Evolutionary conservation across 768 basidiomycete genomes (phyloP).

Genomic region (Rhizopogon vulgaris): DNA sequence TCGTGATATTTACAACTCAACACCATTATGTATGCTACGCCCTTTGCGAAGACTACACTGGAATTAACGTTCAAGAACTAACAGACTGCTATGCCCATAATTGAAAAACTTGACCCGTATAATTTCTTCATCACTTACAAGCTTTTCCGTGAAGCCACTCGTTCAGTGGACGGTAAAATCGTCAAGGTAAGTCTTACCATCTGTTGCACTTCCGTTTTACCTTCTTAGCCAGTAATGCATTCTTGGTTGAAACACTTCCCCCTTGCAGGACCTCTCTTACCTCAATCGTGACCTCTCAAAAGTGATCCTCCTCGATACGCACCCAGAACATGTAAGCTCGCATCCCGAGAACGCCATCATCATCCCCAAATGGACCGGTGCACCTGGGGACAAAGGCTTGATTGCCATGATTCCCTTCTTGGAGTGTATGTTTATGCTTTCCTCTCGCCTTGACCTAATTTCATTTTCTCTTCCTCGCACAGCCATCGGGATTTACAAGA

Average conservation of each 20-base stretch:
- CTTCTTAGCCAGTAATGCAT: too few species aligned
- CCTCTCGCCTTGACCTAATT: neutral
- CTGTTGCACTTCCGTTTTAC: neutral
- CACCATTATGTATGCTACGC: slow-evolving; percentile 70
- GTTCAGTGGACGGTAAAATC: slow-evolving; percentile 71
- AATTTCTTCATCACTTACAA: slow-evolving; percentile 83
- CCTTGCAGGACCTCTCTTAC: slow-evolving; percentile 75
- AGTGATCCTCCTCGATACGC: slow-evolving; percentile 82
- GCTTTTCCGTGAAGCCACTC: slow-evolving; percentile 90
- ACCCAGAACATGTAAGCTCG: slow-evolving; percentile 66
- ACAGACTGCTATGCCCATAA: slow-evolving; percentile 80
- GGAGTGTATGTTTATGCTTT: slow-evolving; percentile 54
- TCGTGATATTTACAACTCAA: slow-evolving; percentile 93
- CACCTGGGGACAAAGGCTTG: slow-evolving; percentile 67
- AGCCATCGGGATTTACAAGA: slow-evolving; percentile 93
- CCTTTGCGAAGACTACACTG: neutral
- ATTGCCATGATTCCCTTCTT: slow-evolving; percentile 96
- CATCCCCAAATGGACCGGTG: slow-evolving; percentile 82
- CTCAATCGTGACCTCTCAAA: slow-evolving; percentile 91
- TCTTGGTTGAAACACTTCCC: neutral
- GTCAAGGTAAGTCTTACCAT: slow-evolving; percentile 59
- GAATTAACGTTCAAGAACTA: neutral
- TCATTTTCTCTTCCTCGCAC: neutral
- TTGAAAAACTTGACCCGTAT: slow-evolving; percentile 94
- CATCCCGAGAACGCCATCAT: slow-evolving; percentile 89